Evolutionary conservation across 208 protist species (phyloP), one percentile per base, ranked within the genome.

Genomic region (Acanthamoeba triangularis): DNA sequence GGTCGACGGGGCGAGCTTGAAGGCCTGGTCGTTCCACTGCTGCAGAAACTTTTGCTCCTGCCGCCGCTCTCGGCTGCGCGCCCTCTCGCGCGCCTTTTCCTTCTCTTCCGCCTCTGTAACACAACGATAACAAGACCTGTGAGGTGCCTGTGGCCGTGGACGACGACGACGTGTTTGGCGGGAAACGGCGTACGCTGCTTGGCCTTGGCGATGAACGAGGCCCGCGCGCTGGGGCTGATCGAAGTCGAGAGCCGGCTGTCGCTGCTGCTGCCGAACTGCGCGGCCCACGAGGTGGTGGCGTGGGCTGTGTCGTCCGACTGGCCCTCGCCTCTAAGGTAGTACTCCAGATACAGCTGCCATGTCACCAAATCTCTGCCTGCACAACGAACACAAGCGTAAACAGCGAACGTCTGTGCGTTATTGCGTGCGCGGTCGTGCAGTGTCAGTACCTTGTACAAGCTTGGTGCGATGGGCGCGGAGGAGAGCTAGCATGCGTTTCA

Each of bases 1-100:
- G 41, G 74, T 30, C 37, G 44, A 82, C 6, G 16, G 33, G 4
- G 74, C 74, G 6, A 82, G 44, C 41, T 82, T 82, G 41, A 82
- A 82, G 37, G 74, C 74, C 41, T 82, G 74, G 20, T 82, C 74
- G 74, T 82, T 82, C 74, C 74, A 82, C 3, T 82, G 74, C 74
- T 82, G 74, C 8, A 44, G 35, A 52, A 82, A 82, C 25, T 49
- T 82, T 6, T 54, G 74, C 23, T 49, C 74, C 37, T 82, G 30
- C 14, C 37, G 1, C 23, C 74, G 30, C n/a, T 82, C 35, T 20
- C 37, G 33, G 5, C 54, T 37, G 3, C n/a, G 69, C 69, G 69
- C 69, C 20, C 69, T 13, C 69, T 78, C 69, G 10, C 69, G n/a
- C 69, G 33, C 69, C 69, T 44, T 78, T 20, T 78, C 69, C 37